Evolutionary conservation across 2,329 filamentous ascomycete genomes (phyloP), one percentile per base, ranked within the genome.

Genomic region (Aspergillus piperis): DNA sequence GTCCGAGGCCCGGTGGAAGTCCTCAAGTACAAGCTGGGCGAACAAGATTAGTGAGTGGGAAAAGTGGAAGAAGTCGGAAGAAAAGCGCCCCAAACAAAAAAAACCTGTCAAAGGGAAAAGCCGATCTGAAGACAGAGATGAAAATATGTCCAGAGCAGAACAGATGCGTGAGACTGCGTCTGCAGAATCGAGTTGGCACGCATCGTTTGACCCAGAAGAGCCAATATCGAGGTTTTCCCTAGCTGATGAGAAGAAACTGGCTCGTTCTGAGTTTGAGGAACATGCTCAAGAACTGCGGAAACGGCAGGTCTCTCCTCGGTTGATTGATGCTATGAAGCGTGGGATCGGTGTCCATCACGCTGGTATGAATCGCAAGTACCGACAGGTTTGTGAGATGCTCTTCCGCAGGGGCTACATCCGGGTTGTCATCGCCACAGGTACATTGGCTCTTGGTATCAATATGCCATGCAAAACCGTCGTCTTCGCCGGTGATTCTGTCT

Each of bases 401-500:
- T 66, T 70, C 51, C 61, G 51, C 3, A 62, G 59, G 48, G 61
- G 63, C 5, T 92, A 85, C 69, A 74, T 93, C 42, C 83, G 84
- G 7, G 86, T 89, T 1, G 86, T 93, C 27, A 82, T 93, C 25
- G 90, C 90, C 0, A 93, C 90, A 1, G 90, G 89, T 1, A 92
- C 90, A 0, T 81, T 92, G 21, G 88, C 88, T 1, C 78, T 93
- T 5, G 90, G 90, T 78, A 89, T 94, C 78, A 94, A 91, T 67
- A 91, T 91, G 88, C 90, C 90, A 8, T 93, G 90, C 72, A 91
- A 90, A 72, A 94, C 90, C 1, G 89, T 92, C 0, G 85, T 92
- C 1, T 94, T 94, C 72, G 83, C 82, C 15, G 89, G 89, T 0
- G 90, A 93, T 71, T 90, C 87, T 0, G 81, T 90, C 2, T 92